Conservation (phyloP, 257 asterid genomes). For the Nicotiana knightiana region DNA sequence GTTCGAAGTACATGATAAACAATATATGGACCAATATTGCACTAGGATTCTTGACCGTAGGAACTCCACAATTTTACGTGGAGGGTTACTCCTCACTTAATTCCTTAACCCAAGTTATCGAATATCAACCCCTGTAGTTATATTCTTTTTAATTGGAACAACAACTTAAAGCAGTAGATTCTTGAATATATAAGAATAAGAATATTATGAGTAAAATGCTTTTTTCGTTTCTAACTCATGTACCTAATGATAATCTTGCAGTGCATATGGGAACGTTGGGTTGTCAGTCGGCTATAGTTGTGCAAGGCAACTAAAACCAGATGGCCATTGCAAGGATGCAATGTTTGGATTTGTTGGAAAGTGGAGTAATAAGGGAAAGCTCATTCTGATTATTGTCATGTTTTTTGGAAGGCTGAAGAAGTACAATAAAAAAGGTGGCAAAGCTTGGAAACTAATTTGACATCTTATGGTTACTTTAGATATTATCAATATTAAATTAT, state of each 20-base stretch:
- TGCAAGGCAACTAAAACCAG: constrained; percentile 21
- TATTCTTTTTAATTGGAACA: too few relatives aligned
- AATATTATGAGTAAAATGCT: not conserved
- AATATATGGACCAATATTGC: too few relatives aligned
- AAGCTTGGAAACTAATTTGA: constrained; percentile 33
- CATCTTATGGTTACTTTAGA: not conserved
- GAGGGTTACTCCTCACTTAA: not conserved
- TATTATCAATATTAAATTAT: not conserved
- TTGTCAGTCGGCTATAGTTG: constrained; percentile 49
- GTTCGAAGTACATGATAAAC: too few relatives aligned
- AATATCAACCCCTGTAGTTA: not conserved
- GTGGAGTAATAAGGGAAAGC: constrained; percentile 46
- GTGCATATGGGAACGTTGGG: constrained; percentile 63
- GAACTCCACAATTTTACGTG: not conserved
- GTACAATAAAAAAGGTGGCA: constrained; percentile 26
- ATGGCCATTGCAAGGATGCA: constrained; percentile 26
- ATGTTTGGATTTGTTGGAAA: constrained; percentile 43
- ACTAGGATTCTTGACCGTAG: not conserved
- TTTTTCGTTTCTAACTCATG: not conserved
- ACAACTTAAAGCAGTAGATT: too few relatives aligned
- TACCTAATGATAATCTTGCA: not conserved
- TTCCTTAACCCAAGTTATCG: too few relatives aligned
- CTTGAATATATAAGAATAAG: not conserved
- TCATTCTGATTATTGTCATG: constrained; percentile 43
- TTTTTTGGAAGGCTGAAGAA: constrained; percentile 49